A percentile compares a stretch with the other conserved stretches of the same genome.
These are phyloP conservation scores for Paecilomyces formosus DNA, from an alignment of 2,329 filamentous ascomycete genomes.

Conservation along the genomic window DNA sequence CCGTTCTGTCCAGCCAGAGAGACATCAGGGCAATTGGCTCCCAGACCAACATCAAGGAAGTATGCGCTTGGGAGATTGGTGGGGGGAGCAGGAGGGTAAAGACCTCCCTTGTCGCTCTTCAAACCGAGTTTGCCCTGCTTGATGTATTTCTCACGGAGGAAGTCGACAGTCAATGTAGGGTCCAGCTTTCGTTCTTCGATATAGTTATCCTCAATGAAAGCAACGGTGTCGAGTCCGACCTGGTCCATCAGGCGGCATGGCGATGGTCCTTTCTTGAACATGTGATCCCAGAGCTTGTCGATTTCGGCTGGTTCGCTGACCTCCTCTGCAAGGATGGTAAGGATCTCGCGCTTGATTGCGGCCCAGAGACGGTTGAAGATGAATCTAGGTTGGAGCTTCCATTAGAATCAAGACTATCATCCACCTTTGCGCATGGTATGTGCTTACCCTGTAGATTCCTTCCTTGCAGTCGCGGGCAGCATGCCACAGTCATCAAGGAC, in stretches of 20 bases:
- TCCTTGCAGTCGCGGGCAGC: background rate
- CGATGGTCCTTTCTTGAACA: background rate
- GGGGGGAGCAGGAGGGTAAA: background rate
- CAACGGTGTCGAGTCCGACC: background rate
- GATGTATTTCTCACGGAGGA: background rate
- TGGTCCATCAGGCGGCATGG: background rate
- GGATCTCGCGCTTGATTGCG: background rate
- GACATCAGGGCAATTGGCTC: no score
- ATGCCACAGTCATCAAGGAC: background rate
- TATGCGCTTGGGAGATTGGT: background rate
- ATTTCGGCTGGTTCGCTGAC: background rate
- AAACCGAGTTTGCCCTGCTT: background rate
- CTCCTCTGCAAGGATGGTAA: background rate
- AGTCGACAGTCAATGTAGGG: background rate
- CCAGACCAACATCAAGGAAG: no score
- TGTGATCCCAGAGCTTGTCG: background rate
- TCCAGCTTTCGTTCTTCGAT: background rate
- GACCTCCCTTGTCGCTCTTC: background rate
- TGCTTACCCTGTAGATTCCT: background rate
- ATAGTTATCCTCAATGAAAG: background rate
- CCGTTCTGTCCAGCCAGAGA: no score
- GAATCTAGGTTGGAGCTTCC: slow-evolving; percentile 20
- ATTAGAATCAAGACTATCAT: no score
- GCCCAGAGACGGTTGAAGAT: slow-evolving; percentile 6
- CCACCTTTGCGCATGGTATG: no score